Percentiles rank a stretch among this genome's conserved stretches.
Evolutionary conservation across 305 asterid genomes (phyloP).

Genomic region (Fraxinus latifolia): DNA sequence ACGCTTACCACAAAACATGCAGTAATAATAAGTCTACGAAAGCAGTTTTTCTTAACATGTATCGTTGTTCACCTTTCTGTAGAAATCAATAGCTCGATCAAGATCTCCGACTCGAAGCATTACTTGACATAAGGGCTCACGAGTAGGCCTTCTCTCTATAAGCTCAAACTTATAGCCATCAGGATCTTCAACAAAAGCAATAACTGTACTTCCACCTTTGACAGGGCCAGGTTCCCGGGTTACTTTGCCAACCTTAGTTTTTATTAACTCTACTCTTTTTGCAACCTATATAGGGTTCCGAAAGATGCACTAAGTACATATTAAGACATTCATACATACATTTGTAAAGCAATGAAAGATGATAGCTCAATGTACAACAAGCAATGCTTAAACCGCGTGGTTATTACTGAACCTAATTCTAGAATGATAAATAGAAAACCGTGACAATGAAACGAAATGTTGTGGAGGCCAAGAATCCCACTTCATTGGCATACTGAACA

Average conservation of each 20-base stretch:
- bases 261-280: slow-evolving; percentile 36
- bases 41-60: neutral
- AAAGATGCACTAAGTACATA: neutral
- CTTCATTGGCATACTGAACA: neutral
- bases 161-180: slow-evolving; percentile 49
- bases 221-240: slow-evolving; percentile 30
- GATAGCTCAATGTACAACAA: neutral
- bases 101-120: slow-evolving; percentile 59
- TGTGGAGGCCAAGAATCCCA: neutral
- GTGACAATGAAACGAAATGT: neutral
- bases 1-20: neutral
- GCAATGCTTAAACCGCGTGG: neutral
- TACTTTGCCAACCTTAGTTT: slow-evolving; percentile 45
- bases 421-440: neutral
- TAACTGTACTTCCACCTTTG: slow-evolving; percentile 28
- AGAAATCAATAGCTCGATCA: slow-evolving; percentile 47
- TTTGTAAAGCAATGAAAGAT: neutral
- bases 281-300: slow-evolving; percentile 32
- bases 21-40: neutral
- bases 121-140: slow-evolving; percentile 42
- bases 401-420: neutral
- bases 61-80: slow-evolving; percentile 34
- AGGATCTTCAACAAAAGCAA: slow-evolving; percentile 43
- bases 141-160: slow-evolving; percentile 32
- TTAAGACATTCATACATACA: neutral